Conservation (phyloP, 2,329 filamentous ascomycete genomes). For the Penicillium sp. region DNA sequence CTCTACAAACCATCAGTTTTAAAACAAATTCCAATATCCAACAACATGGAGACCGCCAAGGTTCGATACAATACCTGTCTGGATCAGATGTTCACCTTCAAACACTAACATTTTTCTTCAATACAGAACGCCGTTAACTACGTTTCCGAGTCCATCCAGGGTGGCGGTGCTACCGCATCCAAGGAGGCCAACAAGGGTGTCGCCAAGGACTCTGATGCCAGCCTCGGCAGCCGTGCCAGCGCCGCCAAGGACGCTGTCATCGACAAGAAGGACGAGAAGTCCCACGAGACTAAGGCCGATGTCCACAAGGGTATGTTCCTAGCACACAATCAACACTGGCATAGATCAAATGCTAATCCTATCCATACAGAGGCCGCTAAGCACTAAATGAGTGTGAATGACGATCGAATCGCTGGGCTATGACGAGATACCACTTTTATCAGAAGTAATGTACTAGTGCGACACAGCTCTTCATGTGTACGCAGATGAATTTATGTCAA, state of each 20-base stretch:
- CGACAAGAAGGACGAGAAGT: constrained; percentile 54
- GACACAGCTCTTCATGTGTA: not conserved
- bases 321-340: no score
- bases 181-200: constrained; percentile 69
- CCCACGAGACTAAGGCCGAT: constrained; percentile 43
- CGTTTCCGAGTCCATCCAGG: constrained; percentile 63
- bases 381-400: not conserved
- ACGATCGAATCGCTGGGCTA: not conserved
- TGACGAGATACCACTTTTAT: constrained; percentile 2
- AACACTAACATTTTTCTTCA: not conserved
- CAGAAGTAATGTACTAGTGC: not conserved
- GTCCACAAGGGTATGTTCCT: constrained; percentile 8
- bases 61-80: not conserved
- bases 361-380: constrained; percentile 1
- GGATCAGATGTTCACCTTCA: not conserved
- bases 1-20: not conserved
- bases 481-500: not conserved
- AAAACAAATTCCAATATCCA: not conserved
- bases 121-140: constrained; percentile 61
- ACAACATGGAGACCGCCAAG: constrained; percentile 12
- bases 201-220: constrained; percentile 60
- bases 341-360: not conserved
- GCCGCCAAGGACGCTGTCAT: constrained; percentile 52
- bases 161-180: constrained; percentile 54
- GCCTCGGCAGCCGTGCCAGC: constrained; percentile 52